These are phyloP conservation scores for Podosphaera fusca DNA, from an alignment of 2,329 filamentous ascomycete genomes.

Conservation along the genomic window DNA sequence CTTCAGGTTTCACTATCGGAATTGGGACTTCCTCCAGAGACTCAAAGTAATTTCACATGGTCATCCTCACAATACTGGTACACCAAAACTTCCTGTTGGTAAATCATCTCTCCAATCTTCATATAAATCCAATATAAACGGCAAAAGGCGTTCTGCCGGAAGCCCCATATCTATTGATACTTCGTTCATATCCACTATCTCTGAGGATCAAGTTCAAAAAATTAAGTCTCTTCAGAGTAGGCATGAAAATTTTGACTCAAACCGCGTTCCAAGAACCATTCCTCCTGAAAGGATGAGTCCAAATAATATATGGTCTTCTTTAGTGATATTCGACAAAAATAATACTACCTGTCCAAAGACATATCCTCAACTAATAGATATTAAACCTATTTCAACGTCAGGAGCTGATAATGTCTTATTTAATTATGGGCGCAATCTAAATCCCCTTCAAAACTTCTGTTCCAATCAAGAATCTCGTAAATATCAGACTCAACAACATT, in stretches of 20 bases:
- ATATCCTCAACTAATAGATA: background rate
- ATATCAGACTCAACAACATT: background rate
- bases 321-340: background rate
- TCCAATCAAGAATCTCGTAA: background rate
- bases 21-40: conserved; percentile 23
- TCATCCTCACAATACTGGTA: background rate
- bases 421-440: background rate
- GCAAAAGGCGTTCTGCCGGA: background rate
- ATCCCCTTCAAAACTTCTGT: background rate
- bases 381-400: background rate
- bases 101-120: background rate
- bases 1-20: conserved; percentile 34
- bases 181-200: background rate
- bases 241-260: background rate
- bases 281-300: background rate
- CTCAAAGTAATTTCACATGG: conserved; percentile 22
- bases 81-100: background rate
- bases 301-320: background rate
- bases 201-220: background rate
- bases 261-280: background rate
- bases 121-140: background rate
- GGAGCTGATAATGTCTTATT: background rate
- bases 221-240: background rate
- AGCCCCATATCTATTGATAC: no score
- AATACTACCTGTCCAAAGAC: background rate